Percentiles rank a stretch among this genome's conserved stretches.
Conservation (phyloP, 1,139 yeast genomes). For the Yamadazyma pseudoaaseri region DNA sequence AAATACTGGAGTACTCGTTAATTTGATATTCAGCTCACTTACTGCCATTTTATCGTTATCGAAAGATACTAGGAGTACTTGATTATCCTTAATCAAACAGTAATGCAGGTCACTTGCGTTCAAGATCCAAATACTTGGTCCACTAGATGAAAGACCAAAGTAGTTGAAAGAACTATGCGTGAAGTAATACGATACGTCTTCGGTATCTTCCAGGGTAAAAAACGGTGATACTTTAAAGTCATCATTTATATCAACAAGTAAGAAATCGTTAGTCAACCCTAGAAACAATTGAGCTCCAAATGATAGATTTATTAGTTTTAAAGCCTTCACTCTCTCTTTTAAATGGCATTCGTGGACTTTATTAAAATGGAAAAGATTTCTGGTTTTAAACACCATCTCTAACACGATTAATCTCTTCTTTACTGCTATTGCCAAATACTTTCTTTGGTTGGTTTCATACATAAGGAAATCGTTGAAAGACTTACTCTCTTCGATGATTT, state of each 20-base stretch:
- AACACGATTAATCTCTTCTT: slow-evolving; percentile 31
- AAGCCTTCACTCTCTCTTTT: slow-evolving; percentile 30
- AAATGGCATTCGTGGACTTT: slow-evolving; percentile 24
- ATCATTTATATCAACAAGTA: slow-evolving; percentile 25
- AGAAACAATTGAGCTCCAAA: slow-evolving; percentile 20
- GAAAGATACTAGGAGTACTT: slow-evolving; percentile 11
- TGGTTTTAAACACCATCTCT: slow-evolving; percentile 27
- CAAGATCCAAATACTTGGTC: slow-evolving; percentile 24
- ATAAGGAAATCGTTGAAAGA: slow-evolving; percentile 17
- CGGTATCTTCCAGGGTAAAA: slow-evolving; percentile 13
- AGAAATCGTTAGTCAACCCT: slow-evolving; percentile 27
- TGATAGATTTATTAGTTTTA: slow-evolving; percentile 15
- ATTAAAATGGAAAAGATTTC: slow-evolving; percentile 31
- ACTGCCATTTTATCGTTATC: slow-evolving; percentile 12
- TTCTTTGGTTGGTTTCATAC: slow-evolving; percentile 18
- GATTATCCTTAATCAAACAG: slow-evolving; percentile 30
- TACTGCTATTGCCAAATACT: slow-evolving; percentile 27
- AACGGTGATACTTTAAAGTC: slow-evolving; percentile 17
- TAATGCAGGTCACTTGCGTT: slow-evolving; percentile 16
- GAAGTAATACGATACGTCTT: slow-evolving; percentile 16
- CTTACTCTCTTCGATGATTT: slow-evolving; percentile 28
- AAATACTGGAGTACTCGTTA: slow-evolving; percentile 31
- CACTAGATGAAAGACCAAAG: slow-evolving; percentile 25
- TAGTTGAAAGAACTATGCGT: slow-evolving; percentile 27
- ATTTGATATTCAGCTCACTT: slow-evolving; percentile 22